Evolutionary conservation across 495 filamentous ascomycete genomes (phyloP).

Genomic region (Lindgomyces ingoldianus): DNA sequence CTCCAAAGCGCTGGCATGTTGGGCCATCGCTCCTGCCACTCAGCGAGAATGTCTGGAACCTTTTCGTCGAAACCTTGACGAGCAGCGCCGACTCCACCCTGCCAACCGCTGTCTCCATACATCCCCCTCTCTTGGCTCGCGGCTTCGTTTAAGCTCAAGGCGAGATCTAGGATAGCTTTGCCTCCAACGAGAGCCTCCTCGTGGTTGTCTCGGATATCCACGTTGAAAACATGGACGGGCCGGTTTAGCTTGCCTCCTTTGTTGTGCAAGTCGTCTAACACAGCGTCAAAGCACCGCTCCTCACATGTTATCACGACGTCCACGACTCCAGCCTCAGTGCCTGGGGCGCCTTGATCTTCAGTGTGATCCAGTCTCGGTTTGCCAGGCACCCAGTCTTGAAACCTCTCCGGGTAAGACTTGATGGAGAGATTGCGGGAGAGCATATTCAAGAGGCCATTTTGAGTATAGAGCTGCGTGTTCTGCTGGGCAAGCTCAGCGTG

Average conservation of each 20-base stretch:
- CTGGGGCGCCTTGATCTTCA: constrained; percentile 46
- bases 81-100: constrained; percentile 64
- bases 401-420: constrained; percentile 94
- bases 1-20: constrained; percentile 91
- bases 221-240: constrained; percentile 94
- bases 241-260: constrained; percentile 81
- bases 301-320: constrained; percentile 98
- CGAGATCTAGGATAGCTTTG: constrained; percentile 87
- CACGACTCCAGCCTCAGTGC: constrained; percentile 85
- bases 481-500: constrained; percentile 83
- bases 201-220: constrained; percentile 98
- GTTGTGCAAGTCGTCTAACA: constrained; percentile 88
- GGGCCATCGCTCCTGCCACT: constrained; percentile 96
- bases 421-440: constrained; percentile 85
- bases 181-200: constrained; percentile 92
- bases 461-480: constrained; percentile 83
- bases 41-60: constrained; percentile 89
- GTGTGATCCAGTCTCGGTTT: constrained; percentile 67
- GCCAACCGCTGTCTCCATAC: constrained; percentile 63
- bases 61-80: constrained; percentile 83
- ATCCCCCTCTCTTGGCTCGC: constrained; percentile 74
- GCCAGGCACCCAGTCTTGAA: constrained; percentile 96
- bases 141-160: constrained; percentile 79
- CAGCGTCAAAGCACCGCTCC: constrained; percentile 97
- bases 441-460: constrained; percentile 94